Conservation (phyloP, 2,329 filamentous ascomycete species). For the Arthrobotrys sphaeroides region DNA sequence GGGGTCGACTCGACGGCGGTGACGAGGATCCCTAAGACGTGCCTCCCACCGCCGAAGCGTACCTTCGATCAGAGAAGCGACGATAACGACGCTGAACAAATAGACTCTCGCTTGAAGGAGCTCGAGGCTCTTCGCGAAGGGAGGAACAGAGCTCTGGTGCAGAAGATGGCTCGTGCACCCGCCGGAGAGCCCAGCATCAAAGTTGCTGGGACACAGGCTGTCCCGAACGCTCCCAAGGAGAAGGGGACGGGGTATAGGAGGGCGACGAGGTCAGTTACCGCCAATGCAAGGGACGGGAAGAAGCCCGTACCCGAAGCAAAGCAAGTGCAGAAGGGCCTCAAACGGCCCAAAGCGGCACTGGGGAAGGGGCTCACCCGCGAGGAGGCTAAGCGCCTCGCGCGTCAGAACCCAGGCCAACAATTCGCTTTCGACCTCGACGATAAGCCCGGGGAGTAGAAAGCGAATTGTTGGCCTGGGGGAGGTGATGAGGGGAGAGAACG, state of each 20-base stretch:
- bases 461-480: background rate
- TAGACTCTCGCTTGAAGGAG: background rate
- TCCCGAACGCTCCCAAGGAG: background rate
- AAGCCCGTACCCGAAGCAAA: background rate
- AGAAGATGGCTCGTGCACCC: background rate
- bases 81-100: background rate
- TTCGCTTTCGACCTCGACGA: conserved; percentile 24
- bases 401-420: conserved; percentile 15
- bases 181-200: background rate
- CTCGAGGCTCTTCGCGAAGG: background rate
- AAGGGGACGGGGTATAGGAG: background rate
- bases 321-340: background rate
- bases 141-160: background rate
- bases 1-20: background rate
- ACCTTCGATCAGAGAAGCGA: background rate
- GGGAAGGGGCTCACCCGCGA: background rate
- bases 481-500: too few species aligned
- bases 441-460: conserved; percentile 13
- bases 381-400: conserved; percentile 11
- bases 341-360: background rate
- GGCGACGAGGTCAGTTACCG: background rate
- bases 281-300: background rate
- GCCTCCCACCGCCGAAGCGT: background rate
- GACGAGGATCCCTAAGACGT: conserved; percentile 8
- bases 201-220: background rate